Conservation (phyloP, 2,329 filamentous ascomycete species). For the Clonostachys rhizophaga region DNA sequence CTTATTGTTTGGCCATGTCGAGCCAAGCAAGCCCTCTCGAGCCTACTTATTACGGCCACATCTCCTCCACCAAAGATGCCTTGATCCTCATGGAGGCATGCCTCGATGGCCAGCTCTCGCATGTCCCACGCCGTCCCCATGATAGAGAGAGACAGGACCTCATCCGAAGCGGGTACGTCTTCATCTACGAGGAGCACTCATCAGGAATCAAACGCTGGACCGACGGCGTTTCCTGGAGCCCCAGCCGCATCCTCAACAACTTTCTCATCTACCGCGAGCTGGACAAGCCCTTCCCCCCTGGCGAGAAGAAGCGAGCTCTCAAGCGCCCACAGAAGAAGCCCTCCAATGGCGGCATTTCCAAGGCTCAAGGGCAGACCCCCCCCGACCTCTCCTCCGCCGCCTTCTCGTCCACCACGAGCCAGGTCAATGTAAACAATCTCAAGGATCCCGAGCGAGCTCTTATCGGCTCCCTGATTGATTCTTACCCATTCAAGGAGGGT, state of each 20-base stretch:
- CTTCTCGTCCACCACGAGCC: neutral
- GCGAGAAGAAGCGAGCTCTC: slow-evolving; percentile 80
- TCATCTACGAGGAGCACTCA: slow-evolving; percentile 87
- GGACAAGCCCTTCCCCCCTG: slow-evolving; percentile 70
- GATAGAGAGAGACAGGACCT: slow-evolving; percentile 74
- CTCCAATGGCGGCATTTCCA: slow-evolving; percentile 24
- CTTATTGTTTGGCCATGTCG: neutral
- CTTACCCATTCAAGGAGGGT: slow-evolving; percentile 78
- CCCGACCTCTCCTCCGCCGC: slow-evolving; percentile 4
- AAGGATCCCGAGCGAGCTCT: slow-evolving; percentile 36
- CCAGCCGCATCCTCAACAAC: slow-evolving; percentile 79
- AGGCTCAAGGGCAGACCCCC: slow-evolving; percentile 11
- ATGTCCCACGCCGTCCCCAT: slow-evolving; percentile 80
- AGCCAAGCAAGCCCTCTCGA: neutral
- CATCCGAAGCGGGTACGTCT: slow-evolving; percentile 80
- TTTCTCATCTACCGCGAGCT: slow-evolving; percentile 84
- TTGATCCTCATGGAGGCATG: slow-evolving; percentile 78
- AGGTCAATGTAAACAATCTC: slow-evolving; percentile 4
- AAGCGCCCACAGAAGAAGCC: slow-evolving; percentile 54
- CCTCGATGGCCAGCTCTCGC: slow-evolving; percentile 63
- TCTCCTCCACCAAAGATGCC: slow-evolving; percentile 47
- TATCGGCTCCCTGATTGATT: slow-evolving; percentile 83
- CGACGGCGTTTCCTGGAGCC: slow-evolving; percentile 87
- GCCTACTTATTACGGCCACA: slow-evolving; percentile 4
- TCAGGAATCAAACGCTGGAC: slow-evolving; percentile 95